phyloP scores from a whole-genome alignment of 441 rosid species.

The Rhodomyrtus psidioides region DNA sequence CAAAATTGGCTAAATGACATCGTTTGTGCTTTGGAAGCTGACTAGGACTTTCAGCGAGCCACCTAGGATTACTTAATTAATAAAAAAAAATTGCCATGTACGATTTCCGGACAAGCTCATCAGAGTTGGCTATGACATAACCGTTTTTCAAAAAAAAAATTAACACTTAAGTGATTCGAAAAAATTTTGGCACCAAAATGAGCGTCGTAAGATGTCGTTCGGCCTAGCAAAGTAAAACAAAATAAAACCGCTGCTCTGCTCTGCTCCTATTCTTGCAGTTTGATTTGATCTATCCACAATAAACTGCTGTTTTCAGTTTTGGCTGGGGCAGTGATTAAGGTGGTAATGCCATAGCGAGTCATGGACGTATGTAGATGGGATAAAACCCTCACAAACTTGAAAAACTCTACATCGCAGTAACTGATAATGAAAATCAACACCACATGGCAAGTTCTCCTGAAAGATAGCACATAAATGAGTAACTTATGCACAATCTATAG shows the following conservation, averaged over 20 bases:
- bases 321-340: not conserved
- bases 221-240: not conserved
- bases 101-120: too few relatives aligned
- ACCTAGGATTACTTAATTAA: too few relatives aligned
- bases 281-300: not conserved
- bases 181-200: too few relatives aligned
- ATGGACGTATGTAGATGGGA: not conserved
- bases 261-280: not conserved
- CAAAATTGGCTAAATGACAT: too few relatives aligned
- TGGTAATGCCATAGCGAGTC: not conserved
- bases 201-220: too few relatives aligned
- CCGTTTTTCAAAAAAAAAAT: too few relatives aligned
- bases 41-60: too few relatives aligned
- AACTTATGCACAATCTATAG: not conserved
- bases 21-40: too few relatives aligned
- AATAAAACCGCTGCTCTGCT: not conserved
- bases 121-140: too few relatives aligned
- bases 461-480: not conserved
- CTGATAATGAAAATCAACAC: not conserved
- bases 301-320: not conserved
- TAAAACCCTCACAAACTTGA: not conserved
- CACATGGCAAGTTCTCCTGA: not conserved
- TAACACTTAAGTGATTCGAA: too few relatives aligned
- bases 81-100: too few relatives aligned
- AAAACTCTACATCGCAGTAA: not conserved